Evolutionary conservation across 2,329 filamentous ascomycete genomes (phyloP).

Genomic region (Bipolaris oryzae): DNA sequence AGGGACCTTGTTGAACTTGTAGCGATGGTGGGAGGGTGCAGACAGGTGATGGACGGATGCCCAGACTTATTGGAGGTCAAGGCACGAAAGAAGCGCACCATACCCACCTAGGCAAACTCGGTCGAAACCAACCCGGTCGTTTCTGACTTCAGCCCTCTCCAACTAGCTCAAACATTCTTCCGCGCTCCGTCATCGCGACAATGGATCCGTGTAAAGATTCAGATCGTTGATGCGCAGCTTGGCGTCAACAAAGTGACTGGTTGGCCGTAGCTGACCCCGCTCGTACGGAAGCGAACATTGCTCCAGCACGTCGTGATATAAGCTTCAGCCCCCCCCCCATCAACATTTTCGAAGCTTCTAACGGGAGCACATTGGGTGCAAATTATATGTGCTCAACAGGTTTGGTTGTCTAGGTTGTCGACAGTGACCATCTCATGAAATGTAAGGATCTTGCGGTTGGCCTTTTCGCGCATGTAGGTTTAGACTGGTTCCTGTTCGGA

Average conservation of each 20-base stretch:
- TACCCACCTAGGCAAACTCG: slow-evolving; percentile 27
- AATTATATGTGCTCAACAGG: neutral
- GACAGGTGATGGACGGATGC: slow-evolving; percentile 26
- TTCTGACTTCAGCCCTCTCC: slow-evolving; percentile 18
- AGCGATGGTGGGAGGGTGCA: slow-evolving; percentile 34
- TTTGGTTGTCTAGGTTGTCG: neutral
- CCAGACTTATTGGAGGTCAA: slow-evolving; percentile 32
- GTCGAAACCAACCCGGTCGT: slow-evolving; percentile 22
- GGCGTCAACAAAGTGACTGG: slow-evolving; percentile 10
- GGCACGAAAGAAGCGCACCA: slow-evolving; percentile 31
- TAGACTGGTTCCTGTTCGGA: neutral
- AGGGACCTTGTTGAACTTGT: slow-evolving; percentile 37
- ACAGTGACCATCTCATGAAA: neutral
- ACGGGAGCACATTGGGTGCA: neutral
- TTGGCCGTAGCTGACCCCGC: slow-evolving; percentile 15
- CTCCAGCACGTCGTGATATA: slow-evolving; percentile 6
- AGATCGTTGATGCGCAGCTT: slow-evolving; percentile 8
- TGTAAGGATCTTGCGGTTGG: neutral
- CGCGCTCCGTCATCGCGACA: slow-evolving; percentile 3
- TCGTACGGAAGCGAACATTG: slow-evolving; percentile 15
- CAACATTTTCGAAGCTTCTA: neutral
- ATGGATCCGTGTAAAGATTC: slow-evolving; percentile 3
- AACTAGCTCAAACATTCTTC: neutral
- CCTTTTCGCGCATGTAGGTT: neutral
- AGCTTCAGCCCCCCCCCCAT: neutral